Percentiles rank a stretch among this genome's conserved stretches.
Evolutionary conservation across 2,329 filamentous ascomycete species (phyloP).

Genomic region (Thelonectria rubi): DNA sequence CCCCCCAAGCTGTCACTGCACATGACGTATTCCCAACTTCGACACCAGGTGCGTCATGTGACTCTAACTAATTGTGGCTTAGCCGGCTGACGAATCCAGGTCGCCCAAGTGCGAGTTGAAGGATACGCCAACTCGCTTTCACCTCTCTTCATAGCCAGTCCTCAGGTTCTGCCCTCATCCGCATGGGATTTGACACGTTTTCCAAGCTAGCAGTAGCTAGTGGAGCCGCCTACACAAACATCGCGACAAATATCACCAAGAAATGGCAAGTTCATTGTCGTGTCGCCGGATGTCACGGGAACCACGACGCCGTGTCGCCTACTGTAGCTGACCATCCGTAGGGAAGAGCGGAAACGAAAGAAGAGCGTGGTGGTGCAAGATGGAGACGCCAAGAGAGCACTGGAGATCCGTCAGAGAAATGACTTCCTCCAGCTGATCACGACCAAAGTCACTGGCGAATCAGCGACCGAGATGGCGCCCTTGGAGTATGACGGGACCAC

Average conservation of each 20-base stretch:
- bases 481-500: constrained; percentile 29
- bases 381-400: constrained; percentile 14
- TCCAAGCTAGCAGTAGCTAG: constrained; percentile 18
- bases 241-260: constrained; percentile 20
- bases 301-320: too few relatives aligned
- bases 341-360: constrained; percentile 16
- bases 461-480: constrained; percentile 32
- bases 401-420: constrained; percentile 35
- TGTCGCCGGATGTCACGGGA: background rate
- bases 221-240: constrained; percentile 12
- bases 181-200: constrained; percentile 20
- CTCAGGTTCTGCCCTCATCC: background rate
- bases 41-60: background rate
- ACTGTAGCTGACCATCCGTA: background rate
- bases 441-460: constrained; percentile 35
- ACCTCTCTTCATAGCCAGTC: background rate
- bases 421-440: constrained; percentile 30
- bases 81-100: background rate
- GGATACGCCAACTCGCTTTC: background rate
- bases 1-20: background rate
- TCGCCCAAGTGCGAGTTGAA: background rate
- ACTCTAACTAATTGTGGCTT: background rate
- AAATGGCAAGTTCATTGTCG: constrained; percentile 8
- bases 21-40: background rate
- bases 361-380: constrained; percentile 21